Base-by-base conservation (phyloP, 225 moss, liverwort and hornwort species). In the Climacium dendroides region DNA sequence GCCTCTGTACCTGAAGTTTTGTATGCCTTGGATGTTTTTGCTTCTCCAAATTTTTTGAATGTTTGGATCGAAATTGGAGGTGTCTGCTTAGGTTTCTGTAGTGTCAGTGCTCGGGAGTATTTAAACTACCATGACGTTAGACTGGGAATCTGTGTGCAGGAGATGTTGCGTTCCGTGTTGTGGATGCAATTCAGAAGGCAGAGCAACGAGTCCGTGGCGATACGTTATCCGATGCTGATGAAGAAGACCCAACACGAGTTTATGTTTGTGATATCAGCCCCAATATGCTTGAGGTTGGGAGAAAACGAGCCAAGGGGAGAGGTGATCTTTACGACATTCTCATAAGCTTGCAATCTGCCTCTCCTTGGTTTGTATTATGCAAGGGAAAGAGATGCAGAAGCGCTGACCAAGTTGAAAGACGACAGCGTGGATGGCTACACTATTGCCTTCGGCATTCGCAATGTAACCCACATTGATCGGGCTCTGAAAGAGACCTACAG, bases 371-470 rank as follows among this genome's bases (percentile, higher is more conserved):
- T 35, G 69, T 53, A 17, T 73, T 62, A 35, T 86, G 64, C 66
- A 35, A 63, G 65, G 50, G 30, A 97, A 93, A 96, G 97, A 81
- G 94, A 99, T 86, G 99, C 99, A 67, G 96, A 99, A 87, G 93
- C 95, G 13, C 87, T 97, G 54, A 91, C 91, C 25, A n/a, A n/a
- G n/a, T 95, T 97, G 87, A 81, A 93, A 84, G 96, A 97, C 81
- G 89, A 94, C 78, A 94, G 94, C 72, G 93, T 99, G 92, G 97
- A 99, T 90, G 96, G 97, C 58, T 99, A 99, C 86, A 96, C 97
- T 11, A 91, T 99, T 67, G 99, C 99, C 53, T 99, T 99, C 52
- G 99, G 99, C 89, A 99, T 99, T 88, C 93, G 99, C 82, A 99
- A 99, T 83, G 99, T 97, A 41, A 99, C 99, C 61, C 99, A 95